These are phyloP conservation scores for Entrophospora sp. DNA, from an alignment of 192 early-diverging fungal genomes.

Conservation along the genomic window DNA sequence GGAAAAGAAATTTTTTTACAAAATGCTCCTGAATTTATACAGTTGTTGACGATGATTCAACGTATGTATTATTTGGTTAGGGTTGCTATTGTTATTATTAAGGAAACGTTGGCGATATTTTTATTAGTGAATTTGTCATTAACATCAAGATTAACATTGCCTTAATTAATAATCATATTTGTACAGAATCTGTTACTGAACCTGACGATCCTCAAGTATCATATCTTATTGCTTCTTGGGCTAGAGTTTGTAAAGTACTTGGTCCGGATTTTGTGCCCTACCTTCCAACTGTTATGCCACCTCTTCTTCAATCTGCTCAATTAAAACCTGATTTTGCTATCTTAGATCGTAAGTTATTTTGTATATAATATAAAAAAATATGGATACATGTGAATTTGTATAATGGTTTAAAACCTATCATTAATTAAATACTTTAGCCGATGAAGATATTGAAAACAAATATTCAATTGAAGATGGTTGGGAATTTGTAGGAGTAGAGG, in stretches of 20 bases:
- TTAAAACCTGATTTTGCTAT: conserved; percentile 91
- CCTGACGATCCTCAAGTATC: conserved; percentile 88
- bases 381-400: too few relatives aligned
- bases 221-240: conserved; percentile 94
- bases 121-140: too few relatives aligned
- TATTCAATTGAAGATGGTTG: conserved; percentile 96
- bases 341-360: conserved; percentile 64
- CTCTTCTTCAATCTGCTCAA: conserved; percentile 75
- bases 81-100: too few relatives aligned
- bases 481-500: conserved; percentile 89
- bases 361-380: too few relatives aligned
- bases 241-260: conserved; percentile 91
- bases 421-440: conserved; percentile 23
- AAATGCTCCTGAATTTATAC: conserved; percentile 71
- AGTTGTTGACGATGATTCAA: conserved; percentile 77
- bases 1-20: conserved; percentile 80
- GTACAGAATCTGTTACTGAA: conserved; percentile 57
- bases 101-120: too few relatives aligned
- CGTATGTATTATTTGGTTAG: conserved; percentile 11
- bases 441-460: conserved; percentile 72
- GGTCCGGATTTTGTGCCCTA: conserved; percentile 92
- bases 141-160: background rate
- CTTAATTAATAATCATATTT: background rate
- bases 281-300: conserved; percentile 85
- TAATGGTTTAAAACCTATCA: background rate